phyloP scores from a whole-genome alignment of 2,329 filamentous ascomycete genomes.

The Colletotrichum magnum region DNA sequence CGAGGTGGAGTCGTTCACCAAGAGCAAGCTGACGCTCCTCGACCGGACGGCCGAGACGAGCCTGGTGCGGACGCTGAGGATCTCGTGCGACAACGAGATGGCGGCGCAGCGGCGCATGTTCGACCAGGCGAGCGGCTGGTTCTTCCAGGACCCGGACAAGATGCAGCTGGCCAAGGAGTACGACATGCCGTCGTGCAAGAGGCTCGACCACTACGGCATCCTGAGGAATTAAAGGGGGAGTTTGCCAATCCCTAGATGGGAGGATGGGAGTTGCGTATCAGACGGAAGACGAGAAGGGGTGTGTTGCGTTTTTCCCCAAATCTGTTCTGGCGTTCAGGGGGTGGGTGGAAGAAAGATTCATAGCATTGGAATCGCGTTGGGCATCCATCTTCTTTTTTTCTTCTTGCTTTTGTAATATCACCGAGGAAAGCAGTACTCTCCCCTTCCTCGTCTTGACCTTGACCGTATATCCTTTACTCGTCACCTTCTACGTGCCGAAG shows the following conservation, averaged over 20 bases:
- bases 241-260: not conserved
- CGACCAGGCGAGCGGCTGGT: conserved; percentile 89
- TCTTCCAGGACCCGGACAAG: conserved; percentile 84
- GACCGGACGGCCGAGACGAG: conserved; percentile 83
- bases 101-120: conserved; percentile 75
- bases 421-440: not conserved
- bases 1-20: conserved; percentile 80
- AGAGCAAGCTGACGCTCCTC: conserved; percentile 78
- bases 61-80: conserved; percentile 76
- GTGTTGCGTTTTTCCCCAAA: not conserved
- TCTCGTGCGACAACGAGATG: conserved; percentile 82
- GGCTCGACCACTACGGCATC: conserved; percentile 61
- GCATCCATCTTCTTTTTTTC: not conserved
- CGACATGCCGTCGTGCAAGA: conserved; percentile 67
- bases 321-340: not conserved
- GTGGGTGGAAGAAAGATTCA: not conserved
- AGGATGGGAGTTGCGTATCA: not conserved
- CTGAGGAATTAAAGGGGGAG: conserved; percentile 24
- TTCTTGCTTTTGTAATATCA: not conserved
- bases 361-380: not conserved
- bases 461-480: too few species aligned
- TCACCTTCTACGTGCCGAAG: too few species aligned
- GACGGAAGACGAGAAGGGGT: not conserved
- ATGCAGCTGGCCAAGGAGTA: conserved; percentile 76
- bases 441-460: too few species aligned